Conservation (phyloP, 345 rosid species). For the Lepidium aucheri region DNA sequence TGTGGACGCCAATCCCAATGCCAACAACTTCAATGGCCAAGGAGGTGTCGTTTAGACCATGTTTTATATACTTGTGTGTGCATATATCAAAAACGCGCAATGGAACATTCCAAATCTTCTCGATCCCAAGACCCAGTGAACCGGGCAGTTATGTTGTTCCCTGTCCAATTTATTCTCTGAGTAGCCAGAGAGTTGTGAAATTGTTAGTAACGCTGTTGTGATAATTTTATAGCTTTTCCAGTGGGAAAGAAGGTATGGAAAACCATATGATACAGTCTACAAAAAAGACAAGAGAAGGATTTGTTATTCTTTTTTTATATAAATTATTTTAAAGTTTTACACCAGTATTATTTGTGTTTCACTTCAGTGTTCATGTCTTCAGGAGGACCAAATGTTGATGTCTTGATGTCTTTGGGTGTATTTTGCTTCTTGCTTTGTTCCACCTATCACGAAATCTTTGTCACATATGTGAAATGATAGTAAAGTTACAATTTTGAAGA, state of each 20-base stretch:
- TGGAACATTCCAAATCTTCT: not conserved
- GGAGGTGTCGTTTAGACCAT: constrained; percentile 47
- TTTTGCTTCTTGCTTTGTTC: not conserved
- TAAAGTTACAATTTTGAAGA: not conserved
- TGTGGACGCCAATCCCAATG: constrained; percentile 37
- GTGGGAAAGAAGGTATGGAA: constrained; percentile 2
- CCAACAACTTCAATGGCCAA: constrained; percentile 51
- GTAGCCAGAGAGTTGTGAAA: constrained; percentile 13
- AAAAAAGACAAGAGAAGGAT: not conserved
- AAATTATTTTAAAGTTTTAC: not conserved
- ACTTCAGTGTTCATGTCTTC: not conserved
- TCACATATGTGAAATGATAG: not conserved
- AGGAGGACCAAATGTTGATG: not conserved
- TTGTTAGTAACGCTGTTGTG: constrained; percentile 10
- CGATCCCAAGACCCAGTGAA: not conserved
- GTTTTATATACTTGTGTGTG: constrained; percentile 23
- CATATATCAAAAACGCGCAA: constrained; percentile 7
- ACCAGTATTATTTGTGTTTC: not conserved
- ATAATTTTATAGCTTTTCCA: constrained; percentile 3
- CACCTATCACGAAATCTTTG: not conserved
- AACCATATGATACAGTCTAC: constrained; percentile 16
- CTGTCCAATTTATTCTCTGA: constrained; percentile 4
- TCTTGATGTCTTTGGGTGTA: not conserved
- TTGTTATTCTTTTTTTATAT: constrained; percentile 5
- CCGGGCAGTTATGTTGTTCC: not conserved